A percentile compares a stretch with the other conserved stretches of the same genome.
Conservation (phyloP, 495 filamentous ascomycete genomes). For the Trichoderma gamsii region DNA sequence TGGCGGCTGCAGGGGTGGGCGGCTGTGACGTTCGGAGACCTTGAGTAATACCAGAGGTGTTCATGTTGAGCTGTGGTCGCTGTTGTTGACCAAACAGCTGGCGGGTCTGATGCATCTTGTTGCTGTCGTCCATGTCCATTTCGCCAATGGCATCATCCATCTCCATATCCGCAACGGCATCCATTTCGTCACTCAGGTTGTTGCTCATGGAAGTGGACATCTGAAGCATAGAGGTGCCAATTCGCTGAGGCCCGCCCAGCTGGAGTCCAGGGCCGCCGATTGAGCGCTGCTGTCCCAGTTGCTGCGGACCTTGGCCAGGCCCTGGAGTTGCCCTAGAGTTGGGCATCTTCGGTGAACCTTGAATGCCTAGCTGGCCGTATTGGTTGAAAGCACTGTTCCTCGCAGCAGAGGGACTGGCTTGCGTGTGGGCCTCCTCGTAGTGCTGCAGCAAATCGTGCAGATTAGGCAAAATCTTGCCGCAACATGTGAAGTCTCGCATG, state of each 20-base stretch:
- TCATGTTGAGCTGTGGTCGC: slow-evolving; percentile 67
- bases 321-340: slow-evolving; percentile 17
- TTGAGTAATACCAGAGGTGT: slow-evolving; percentile 56
- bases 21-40: slow-evolving; percentile 81
- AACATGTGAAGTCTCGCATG: slow-evolving; percentile 93
- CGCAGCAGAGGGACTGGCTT: slow-evolving; percentile 25
- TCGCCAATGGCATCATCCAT: slow-evolving; percentile 76
- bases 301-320: slow-evolving; percentile 22
- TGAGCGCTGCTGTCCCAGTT: slow-evolving; percentile 6
- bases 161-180: slow-evolving; percentile 91
- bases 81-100: slow-evolving; percentile 69
- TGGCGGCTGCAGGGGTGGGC: slow-evolving; percentile 70
- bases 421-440: slow-evolving; percentile 80
- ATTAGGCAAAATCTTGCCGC: slow-evolving; percentile 76
- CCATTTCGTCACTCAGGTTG: slow-evolving; percentile 62
- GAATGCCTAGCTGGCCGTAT: slow-evolving; percentile 18
- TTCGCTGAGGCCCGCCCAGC: slow-evolving; percentile 37
- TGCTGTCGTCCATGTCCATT: slow-evolving; percentile 52
- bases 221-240: slow-evolving; percentile 17
- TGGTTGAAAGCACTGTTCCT: slow-evolving; percentile 21
- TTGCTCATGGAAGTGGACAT: slow-evolving; percentile 17
- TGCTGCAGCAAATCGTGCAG: slow-evolving; percentile 93
- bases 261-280: slow-evolving; percentile 29
- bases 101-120: slow-evolving; percentile 53
- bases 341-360: slow-evolving; percentile 21